Conservation (phyloP, 2,329 filamentous ascomycete genomes). For the Pseudogymnoascus sp. region DNA sequence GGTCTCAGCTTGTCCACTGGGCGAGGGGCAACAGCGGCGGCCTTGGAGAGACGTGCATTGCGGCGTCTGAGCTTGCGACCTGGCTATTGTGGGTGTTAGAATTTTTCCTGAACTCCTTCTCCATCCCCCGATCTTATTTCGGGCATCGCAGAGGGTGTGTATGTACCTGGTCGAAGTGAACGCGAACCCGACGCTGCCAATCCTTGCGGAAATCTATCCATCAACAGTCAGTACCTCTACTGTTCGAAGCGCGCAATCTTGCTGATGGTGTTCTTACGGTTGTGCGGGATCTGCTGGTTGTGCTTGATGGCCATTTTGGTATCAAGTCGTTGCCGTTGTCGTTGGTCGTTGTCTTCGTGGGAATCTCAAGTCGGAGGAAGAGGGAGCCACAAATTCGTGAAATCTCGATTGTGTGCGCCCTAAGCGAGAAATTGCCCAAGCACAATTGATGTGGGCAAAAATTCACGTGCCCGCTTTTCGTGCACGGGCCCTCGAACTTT, state of each 20-base stretch:
- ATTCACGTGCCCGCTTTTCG: not conserved
- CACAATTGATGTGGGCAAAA: slow-evolving; percentile 1
- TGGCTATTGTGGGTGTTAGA: slow-evolving; percentile 52
- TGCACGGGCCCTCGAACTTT: not conserved
- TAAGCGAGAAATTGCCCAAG: slow-evolving; percentile 10
- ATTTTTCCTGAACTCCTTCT: slow-evolving; percentile 21
- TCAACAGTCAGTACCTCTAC: slow-evolving; percentile 26
- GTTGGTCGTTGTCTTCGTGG: slow-evolving; percentile 11
- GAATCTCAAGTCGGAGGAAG: slow-evolving; percentile 8
- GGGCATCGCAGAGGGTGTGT: slow-evolving; percentile 17
- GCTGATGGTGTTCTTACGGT: slow-evolving; percentile 57
- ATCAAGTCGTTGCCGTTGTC: slow-evolving; percentile 12
- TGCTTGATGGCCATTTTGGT: slow-evolving; percentile 81
- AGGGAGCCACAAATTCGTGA: slow-evolving; percentile 9
- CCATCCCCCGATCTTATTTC: slow-evolving; percentile 15
- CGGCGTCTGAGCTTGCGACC: slow-evolving; percentile 93
- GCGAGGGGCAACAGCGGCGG: slow-evolving; percentile 87
- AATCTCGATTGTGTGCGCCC: slow-evolving; percentile 9
- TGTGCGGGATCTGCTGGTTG: slow-evolving; percentile 97
- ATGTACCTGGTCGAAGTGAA: slow-evolving; percentile 98
- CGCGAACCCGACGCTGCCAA: slow-evolving; percentile 98
- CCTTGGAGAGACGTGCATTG: slow-evolving; percentile 87
- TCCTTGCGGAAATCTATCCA: slow-evolving; percentile 93
- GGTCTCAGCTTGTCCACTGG: slow-evolving; percentile 96
- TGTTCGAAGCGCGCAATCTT: slow-evolving; percentile 20